phyloP scores from a whole-genome alignment of 306 rosid genomes.

The Fagus crenata region DNA sequence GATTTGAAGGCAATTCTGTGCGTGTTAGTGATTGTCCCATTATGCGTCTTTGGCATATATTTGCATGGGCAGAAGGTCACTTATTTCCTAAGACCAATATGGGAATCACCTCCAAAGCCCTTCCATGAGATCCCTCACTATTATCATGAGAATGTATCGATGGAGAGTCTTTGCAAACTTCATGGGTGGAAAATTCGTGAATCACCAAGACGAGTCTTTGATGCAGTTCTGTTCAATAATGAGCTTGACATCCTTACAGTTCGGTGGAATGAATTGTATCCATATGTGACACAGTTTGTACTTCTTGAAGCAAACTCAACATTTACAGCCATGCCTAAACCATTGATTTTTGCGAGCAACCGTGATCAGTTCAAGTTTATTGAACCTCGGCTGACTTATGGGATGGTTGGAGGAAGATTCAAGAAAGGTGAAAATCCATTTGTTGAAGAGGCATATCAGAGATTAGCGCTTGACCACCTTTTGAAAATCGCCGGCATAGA shows the following conservation, averaged over 20 bases:
- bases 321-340: constrained; percentile 64
- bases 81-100: constrained; percentile 74
- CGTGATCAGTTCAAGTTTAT: constrained; percentile 54
- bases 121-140: constrained; percentile 76
- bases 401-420: constrained; percentile 61
- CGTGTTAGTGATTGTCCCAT: constrained; percentile 51
- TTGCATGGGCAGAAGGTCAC: constrained; percentile 76
- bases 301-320: constrained; percentile 85
- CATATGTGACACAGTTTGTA: constrained; percentile 65
- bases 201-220: constrained; percentile 72
- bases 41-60: constrained; percentile 47
- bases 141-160: constrained; percentile 66
- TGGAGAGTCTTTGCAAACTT: constrained; percentile 69
- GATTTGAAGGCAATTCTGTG: constrained; percentile 53
- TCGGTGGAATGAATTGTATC: constrained; percentile 77
- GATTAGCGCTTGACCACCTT: constrained; percentile 71
- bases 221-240: constrained; percentile 78
- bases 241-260: constrained; percentile 74
- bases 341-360: constrained; percentile 52
- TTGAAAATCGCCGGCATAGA: constrained; percentile 67
- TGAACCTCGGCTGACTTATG: constrained; percentile 63
- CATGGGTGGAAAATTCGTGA: constrained; percentile 84
- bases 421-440: constrained; percentile 77
- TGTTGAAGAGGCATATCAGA: constrained; percentile 81
- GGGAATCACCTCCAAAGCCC: constrained; percentile 87